phyloP scores from a whole-genome alignment of 75 land plant species.

The Isoetes taiwanensis region DNA sequence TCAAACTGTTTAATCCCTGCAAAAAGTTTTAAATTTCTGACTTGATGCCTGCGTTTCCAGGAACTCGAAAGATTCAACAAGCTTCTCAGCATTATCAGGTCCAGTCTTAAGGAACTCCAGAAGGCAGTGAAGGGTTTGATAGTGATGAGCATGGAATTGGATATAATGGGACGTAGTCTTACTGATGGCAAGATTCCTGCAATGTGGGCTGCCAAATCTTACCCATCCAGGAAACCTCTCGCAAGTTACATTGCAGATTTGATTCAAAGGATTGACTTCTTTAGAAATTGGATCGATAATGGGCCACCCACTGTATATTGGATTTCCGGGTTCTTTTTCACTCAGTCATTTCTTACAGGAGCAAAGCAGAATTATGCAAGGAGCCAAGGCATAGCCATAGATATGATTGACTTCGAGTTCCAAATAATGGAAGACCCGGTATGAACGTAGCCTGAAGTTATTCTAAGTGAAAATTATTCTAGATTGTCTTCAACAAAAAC shows the following conservation, averaged over 20 bases:
- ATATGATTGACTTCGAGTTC: constrained; percentile 29
- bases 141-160: constrained; percentile 26
- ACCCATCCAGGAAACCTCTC: constrained; percentile 28
- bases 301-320: constrained; percentile 19
- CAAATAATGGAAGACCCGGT: constrained; percentile 18
- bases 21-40: neutral
- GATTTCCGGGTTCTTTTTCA: constrained; percentile 30
- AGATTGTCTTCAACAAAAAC: too few relatives aligned
- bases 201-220: constrained; percentile 31
- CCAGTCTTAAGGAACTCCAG: constrained; percentile 21
- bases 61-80: constrained; percentile 25
- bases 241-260: constrained; percentile 21
- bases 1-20: too few relatives aligned
- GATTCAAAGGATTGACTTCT: constrained; percentile 18
- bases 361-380: constrained; percentile 32
- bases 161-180: constrained; percentile 17
- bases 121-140: constrained; percentile 30
- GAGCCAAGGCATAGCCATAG: constrained; percentile 16
- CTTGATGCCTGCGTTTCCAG: neutral
- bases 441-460: constrained; percentile 6
- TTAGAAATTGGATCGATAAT: constrained; percentile 20
- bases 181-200: constrained; percentile 21
- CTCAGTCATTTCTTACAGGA: constrained; percentile 32
- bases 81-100: constrained; percentile 16
- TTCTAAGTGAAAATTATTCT: too few relatives aligned